Evolutionary conservation across 257 asterid genomes (phyloP).

Genomic region (Solanum paucissectum): DNA sequence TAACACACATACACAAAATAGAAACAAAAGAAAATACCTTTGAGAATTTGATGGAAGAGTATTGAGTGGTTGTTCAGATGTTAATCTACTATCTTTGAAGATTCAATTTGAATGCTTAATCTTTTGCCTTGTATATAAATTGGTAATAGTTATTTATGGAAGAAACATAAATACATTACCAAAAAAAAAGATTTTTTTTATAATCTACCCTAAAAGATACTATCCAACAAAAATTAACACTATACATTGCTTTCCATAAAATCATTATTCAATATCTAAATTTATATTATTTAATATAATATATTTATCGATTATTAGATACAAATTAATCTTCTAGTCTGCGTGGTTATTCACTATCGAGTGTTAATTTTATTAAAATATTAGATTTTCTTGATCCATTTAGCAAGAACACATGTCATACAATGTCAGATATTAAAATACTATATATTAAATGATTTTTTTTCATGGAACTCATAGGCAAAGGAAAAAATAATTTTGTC

Average conservation of each 20-base stretch:
- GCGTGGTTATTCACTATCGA: neutral
- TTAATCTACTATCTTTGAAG: neutral
- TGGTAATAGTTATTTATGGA: neutral
- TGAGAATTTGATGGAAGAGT: neutral
- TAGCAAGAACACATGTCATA: neutral
- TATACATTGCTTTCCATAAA: too few species aligned
- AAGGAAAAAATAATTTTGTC: neutral
- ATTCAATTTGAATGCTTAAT: too few species aligned
- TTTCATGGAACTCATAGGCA: neutral
- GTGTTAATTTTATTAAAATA: neutral
- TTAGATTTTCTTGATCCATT: too few species aligned
- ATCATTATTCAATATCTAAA: too few species aligned
- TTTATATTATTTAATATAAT: too few species aligned
- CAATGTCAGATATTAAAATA: too few species aligned
- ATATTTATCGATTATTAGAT: neutral
- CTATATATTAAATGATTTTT: too few species aligned
- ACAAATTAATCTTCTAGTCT: neutral
- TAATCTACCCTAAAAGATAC: neutral
- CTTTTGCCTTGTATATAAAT: neutral
- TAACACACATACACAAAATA: neutral
- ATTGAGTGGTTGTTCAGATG: neutral
- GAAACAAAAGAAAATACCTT: too few species aligned
- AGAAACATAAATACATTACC: neutral
- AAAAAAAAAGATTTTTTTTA: too few species aligned
- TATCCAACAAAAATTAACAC: neutral